Percentiles rank a stretch among this genome's conserved stretches.
Evolutionary conservation across 352 stramenopile species (phyloP).

Genomic region (Pythium biforme): DNA sequence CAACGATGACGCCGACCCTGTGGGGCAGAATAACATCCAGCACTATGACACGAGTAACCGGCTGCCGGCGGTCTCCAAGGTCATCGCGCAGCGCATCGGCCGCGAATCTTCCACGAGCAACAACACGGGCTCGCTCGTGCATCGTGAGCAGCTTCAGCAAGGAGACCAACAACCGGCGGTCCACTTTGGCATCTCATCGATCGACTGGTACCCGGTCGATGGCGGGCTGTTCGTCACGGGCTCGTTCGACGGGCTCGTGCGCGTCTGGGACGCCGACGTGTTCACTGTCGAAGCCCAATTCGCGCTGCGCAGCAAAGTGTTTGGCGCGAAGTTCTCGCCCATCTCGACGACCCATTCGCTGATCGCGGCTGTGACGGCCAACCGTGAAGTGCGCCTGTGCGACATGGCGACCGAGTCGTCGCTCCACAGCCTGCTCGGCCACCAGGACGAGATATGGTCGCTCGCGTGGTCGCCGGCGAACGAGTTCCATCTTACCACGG

Average conservation of each 20-base stretch:
- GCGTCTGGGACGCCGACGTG: conserved; percentile 76
- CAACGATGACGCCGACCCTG: conserved; percentile 31
- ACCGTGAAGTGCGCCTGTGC: conserved; percentile 68
- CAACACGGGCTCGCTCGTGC: not conserved
- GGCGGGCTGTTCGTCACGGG: conserved; percentile 76
- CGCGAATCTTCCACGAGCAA: not conserved
- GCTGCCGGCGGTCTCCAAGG: conserved; percentile 33
- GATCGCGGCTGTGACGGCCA: conserved; percentile 62
- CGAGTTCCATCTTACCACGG: conserved; percentile 73
- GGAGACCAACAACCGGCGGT: too few relatives aligned
- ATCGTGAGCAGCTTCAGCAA: too few relatives aligned
- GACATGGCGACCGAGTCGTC: conserved; percentile 66
- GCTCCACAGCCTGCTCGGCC: conserved; percentile 70
- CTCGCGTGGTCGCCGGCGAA: conserved; percentile 69
- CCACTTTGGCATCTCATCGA: conserved; percentile 65
- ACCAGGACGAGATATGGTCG: conserved; percentile 75
- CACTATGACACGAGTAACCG: conserved; percentile 37
- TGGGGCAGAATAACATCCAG: not conserved
- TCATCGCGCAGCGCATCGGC: conserved; percentile 6
- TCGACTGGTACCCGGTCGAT: conserved; percentile 89
- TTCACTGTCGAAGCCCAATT: conserved; percentile 70
- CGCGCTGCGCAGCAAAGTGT: conserved; percentile 59
- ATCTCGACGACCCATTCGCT: conserved; percentile 55
- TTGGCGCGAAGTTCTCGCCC: conserved; percentile 62
- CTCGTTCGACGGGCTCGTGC: conserved; percentile 63